Conservation (phyloP, 164 flowering plant species). For the Piper betle region DNA sequence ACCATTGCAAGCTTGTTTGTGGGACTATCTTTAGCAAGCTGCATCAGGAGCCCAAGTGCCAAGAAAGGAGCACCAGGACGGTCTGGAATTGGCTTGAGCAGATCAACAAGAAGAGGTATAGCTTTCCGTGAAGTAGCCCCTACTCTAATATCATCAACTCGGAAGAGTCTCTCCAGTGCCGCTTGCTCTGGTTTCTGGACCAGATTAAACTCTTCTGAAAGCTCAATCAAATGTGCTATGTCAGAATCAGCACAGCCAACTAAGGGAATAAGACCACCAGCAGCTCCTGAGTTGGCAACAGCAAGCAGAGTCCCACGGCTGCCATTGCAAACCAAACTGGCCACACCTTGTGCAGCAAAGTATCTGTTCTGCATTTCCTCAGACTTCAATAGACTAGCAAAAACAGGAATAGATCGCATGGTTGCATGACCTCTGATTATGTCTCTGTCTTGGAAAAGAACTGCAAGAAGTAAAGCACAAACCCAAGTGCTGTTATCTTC, state of each 20-base stretch:
- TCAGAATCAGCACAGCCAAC: conserved; percentile 97
- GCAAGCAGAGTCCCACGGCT: conserved; percentile 93
- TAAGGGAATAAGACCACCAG: conserved; percentile 75
- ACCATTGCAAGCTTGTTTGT: conserved; percentile 85
- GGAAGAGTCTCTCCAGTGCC: conserved; percentile 86
- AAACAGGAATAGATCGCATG: conserved; percentile 62
- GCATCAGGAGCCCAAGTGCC: conserved; percentile 75
- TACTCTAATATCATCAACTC: conserved; percentile 95
- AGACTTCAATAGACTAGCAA: conserved; percentile 70
- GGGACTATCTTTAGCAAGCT: conserved; percentile 79
- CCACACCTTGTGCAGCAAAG: conserved; percentile 93
- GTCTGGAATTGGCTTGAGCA: conserved; percentile 96
- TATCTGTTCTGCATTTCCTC: conserved; percentile 84
- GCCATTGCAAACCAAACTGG: conserved; percentile 92
- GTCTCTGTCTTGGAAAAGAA: conserved; percentile 92
- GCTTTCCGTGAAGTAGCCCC: conserved; percentile 97
- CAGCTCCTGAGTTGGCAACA: conserved; percentile 94
- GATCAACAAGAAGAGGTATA: conserved; percentile 83
- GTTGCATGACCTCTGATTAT: conserved; percentile 77
- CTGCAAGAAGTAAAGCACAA: conserved; percentile 71
- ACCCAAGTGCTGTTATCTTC: conserved; percentile 81
- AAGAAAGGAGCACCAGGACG: conserved; percentile 96
- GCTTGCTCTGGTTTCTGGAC: conserved; percentile 81
- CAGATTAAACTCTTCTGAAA: conserved; percentile 69
- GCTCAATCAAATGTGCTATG: conserved; percentile 56